A percentile compares a stretch with the other conserved stretches of the same genome.
Evolutionary conservation across 164 flowering plant species (phyloP).

Genomic region (Aristolochia contorta): DNA sequence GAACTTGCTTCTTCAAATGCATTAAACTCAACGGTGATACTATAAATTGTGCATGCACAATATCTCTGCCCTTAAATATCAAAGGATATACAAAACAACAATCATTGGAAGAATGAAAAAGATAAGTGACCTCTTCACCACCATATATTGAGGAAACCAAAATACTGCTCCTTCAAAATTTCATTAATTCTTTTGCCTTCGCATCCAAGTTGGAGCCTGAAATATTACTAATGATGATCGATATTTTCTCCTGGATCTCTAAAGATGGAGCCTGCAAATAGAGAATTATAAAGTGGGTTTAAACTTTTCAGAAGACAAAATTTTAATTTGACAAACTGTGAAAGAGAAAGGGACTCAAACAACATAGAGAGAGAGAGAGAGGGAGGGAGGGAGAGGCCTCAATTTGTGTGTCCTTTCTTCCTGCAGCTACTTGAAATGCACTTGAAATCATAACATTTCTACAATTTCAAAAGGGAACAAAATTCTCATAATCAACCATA

Average conservation of each 20-base stretch:
- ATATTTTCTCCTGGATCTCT: constrained; percentile 85
- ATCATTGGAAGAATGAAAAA: neutral
- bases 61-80: no score
- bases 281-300: neutral
- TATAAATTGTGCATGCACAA: no score
- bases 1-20: no score
- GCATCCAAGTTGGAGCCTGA: constrained; percentile 66
- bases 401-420: constrained; percentile 71
- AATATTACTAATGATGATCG: constrained; percentile 79
- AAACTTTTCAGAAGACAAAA: no score
- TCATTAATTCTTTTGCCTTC: constrained; percentile 78
- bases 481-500: no score
- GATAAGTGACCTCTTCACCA: constrained; percentile 77
- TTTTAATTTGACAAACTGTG: neutral
- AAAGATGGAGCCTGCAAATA: constrained; percentile 62
- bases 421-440: constrained; percentile 98
- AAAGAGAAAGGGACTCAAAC: neutral
- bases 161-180: constrained; percentile 62
- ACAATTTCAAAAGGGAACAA: no score
- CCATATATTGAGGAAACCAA: constrained; percentile 98
- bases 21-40: no score
- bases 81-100: no score
- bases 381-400: constrained; percentile 43
- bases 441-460: no score
- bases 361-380: neutral